These are phyloP conservation scores for Parasitella parasitica DNA, from an alignment of 371 early-diverging fungal species.

Conservation along the genomic window DNA sequence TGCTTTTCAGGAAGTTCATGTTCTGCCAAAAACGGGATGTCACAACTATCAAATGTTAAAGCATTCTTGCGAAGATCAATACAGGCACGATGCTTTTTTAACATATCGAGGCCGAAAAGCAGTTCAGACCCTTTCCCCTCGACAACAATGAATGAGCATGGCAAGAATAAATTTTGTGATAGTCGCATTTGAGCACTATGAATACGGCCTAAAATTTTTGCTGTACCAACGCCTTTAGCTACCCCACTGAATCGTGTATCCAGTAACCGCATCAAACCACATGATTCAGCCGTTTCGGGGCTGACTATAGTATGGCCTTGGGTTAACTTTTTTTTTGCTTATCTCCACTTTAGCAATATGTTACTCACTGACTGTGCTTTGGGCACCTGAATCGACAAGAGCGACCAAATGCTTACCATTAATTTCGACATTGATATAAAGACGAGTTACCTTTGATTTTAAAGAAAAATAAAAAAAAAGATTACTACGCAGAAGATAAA, in stretches of 20 bases:
- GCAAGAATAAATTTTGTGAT: conserved; percentile 66
- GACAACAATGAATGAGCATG: conserved; percentile 92
- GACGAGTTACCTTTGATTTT: conserved; percentile 76
- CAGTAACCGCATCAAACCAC: conserved; percentile 86
- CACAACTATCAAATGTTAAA: conserved; percentile 78
- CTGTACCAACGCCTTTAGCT: conserved; percentile 94
- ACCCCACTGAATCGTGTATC: conserved; percentile 90
- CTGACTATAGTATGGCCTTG: conserved; percentile 53
- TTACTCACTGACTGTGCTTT: conserved; percentile 91
- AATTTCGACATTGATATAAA: conserved; percentile 88
- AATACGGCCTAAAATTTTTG: conserved; percentile 93
- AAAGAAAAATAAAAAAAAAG: no score
- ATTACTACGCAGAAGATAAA: not conserved
- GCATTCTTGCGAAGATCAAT: conserved; percentile 87
- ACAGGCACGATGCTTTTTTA: conserved; percentile 83
- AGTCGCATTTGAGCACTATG: conserved; percentile 88
- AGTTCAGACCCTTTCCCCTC: conserved; percentile 92
- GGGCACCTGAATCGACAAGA: conserved; percentile 97
- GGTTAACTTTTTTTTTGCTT: not conserved
- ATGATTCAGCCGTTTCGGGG: conserved; percentile 80
- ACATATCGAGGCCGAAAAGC: conserved; percentile 95
- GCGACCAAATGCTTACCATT: conserved; percentile 90
- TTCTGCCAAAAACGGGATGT: conserved; percentile 87
- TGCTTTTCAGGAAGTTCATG: conserved; percentile 85
- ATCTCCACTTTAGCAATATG: not conserved